phyloP scores from a whole-genome alignment of 1,284 basidiomycete genomes.

The Pascua guehoae region DNA sequence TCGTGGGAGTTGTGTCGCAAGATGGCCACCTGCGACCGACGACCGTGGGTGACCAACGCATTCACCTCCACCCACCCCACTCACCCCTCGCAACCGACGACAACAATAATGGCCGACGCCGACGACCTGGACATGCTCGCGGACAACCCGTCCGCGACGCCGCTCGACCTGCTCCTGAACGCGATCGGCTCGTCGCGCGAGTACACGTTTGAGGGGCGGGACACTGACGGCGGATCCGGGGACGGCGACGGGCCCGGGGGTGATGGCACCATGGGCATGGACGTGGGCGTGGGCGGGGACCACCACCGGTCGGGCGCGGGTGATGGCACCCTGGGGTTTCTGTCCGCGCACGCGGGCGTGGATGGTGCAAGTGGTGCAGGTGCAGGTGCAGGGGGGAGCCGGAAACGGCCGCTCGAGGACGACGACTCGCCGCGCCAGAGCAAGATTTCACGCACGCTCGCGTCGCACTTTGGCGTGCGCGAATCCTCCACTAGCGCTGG shows the following conservation, averaged over 20 bases:
- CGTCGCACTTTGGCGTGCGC: slow-evolving; percentile 4
- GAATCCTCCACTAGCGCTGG: background rate
- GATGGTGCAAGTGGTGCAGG: background rate
- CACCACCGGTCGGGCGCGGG: too few species aligned
- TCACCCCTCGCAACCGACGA: slow-evolving; percentile 13
- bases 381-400: background rate
- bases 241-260: background rate
- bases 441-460: slow-evolving; percentile 11
- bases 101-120: slow-evolving; percentile 14
- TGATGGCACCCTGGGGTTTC: background rate
- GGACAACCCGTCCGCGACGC: slow-evolving; percentile 19
- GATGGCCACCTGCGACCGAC: too few species aligned
- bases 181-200: slow-evolving; percentile 32
- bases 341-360: slow-evolving; percentile 1
- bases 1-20: too few species aligned
- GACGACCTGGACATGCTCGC: slow-evolving; percentile 14
- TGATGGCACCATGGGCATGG: too few species aligned
- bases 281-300: slow-evolving; percentile 1
- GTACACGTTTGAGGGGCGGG: slow-evolving; percentile 4
- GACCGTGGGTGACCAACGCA: slow-evolving; percentile 10
- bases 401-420: background rate
- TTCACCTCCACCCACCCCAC: slow-evolving; percentile 14
- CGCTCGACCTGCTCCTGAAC: slow-evolving; percentile 43
- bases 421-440: slow-evolving; percentile 9
- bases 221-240: background rate